phyloP scores from a whole-genome alignment of 2,329 filamentous ascomycete genomes.

The Fusarium tanahbumbuense region DNA sequence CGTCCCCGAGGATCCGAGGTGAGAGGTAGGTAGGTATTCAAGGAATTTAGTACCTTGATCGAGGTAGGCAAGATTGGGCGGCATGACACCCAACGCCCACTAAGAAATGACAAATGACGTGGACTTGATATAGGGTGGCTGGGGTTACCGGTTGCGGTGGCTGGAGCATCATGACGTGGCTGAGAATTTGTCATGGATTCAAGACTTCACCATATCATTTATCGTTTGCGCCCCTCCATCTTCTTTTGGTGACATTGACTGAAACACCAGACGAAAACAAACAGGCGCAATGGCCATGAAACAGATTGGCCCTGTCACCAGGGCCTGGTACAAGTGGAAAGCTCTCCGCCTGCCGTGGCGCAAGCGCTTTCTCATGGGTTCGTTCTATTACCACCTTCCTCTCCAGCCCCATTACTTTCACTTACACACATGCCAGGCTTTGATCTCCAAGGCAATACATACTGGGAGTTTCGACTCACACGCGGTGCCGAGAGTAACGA shows the following conservation, averaged over 20 bases:
- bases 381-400: conserved; percentile 37
- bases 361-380: conserved; percentile 71
- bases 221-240: conserved; percentile 30
- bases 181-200: conserved; percentile 15
- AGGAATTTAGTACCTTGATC: conserved; percentile 14
- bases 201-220: conserved; percentile 32
- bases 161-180: conserved; percentile 28
- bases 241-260: conserved; percentile 9
- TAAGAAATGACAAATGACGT: conserved; percentile 47
- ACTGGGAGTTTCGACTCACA: conserved; percentile 73
- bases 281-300: conserved; percentile 50
- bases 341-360: conserved; percentile 72
- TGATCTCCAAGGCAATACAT: conserved; percentile 75
- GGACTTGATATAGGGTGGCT: conserved; percentile 35
- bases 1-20: conserved; percentile 35
- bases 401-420: conserved; percentile 7
- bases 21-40: conserved; percentile 15
- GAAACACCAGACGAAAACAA: conserved; percentile 14
- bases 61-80: conserved; percentile 32
- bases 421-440: conserved; percentile 59
- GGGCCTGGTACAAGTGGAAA: conserved; percentile 72
- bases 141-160: conserved; percentile 31
- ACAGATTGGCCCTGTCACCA: conserved; percentile 52
- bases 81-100: conserved; percentile 16
- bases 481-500: conserved; percentile 53